Evolutionary conservation across 129 eudicot species (phyloP), one percentile per base, ranked within the genome.

Genomic region (Lactuca sativa): DNA sequence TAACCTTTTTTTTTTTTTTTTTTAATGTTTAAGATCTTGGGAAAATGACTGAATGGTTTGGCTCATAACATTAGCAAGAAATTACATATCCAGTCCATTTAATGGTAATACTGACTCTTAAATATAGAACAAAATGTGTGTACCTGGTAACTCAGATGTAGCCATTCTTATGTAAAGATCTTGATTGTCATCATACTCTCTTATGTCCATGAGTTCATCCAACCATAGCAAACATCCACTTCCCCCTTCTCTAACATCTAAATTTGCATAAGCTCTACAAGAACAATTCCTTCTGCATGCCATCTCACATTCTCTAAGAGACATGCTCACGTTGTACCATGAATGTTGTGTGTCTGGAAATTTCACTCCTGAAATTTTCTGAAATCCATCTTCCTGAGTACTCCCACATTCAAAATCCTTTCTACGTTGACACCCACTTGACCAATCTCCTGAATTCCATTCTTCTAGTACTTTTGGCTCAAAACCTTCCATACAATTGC

Each of bases 401-500:
- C 13, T 21, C 31, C 68, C 68, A 34, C 56, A 74, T 5, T 63
- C 63, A 56, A 74, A 64, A 14, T 54, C 30, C 16, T 1, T 41
- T 7, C 11, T 54, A 10, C 72, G 18, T 11, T 47, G 52, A 64
- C 78, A 74, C 17, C 78, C 78, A 74, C 43, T 53, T 32, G 71
- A 51, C 71, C 57, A 74, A 53, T 64, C 57, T 54, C 55, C 71
- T 36, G 30, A 30, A 9, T 54, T 54, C 78, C 78, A 74, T 2
- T 52, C 71, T 12, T 21, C 71, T 11, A 0, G 4, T 7, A 49
- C 49, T 43, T 13, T 74, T 1, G 78, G 72, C 25, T 33, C 47
- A 47, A 74, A 74, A 11, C 72, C 78, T 31, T 55, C 56, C 55
- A 74, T 52, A 64, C 78, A 74, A 15, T n/a, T 11, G 14, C 78